Evolutionary conservation across 805 yeast genomes (phyloP), one percentile per base, ranked within the genome.

Genomic region (Candida methanosorbosa): DNA sequence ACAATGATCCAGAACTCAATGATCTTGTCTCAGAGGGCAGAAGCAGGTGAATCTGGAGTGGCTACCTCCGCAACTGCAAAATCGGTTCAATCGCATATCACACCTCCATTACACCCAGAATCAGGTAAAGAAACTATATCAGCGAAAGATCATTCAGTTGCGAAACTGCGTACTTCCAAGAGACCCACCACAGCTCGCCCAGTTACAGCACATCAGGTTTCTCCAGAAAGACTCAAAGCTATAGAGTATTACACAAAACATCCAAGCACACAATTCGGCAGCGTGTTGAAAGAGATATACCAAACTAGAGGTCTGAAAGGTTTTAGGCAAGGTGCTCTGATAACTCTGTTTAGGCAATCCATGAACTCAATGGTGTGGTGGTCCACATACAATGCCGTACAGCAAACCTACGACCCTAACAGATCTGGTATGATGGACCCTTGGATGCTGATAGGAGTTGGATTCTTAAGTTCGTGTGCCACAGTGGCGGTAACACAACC

Each of bases 401-500:
- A 81, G 47, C 96, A 87, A 52, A 46, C 77, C 30, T 52, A 80
- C 15, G 74, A 73, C 29, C 84, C 84, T 1, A 77, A 53, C 4
- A 47, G 63, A 29, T 56, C 53, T 27, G 27, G 25, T 7, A 68
- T 70, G 25, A 65, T 69, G 14, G 66, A 67, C 4, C 57, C 54
- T 21, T 40, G 62, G 25, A 59, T 52, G 34, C 41, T 54, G 16
- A 27, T 54, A 33, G 61, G 57, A 12, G 46, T 69, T 46, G 86
- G 92, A 5, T 59, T 78, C 9, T 64, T 74, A 2, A 75, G 94
- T 2, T 77, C 92, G 0, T 57, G 71, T 4, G 81, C 86, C 0
- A 94, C 84, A 20, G 82, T 85, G 17, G 75, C 72, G 0, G 62
- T 72, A 0, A 88, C 95, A 1, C 97, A 86, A 59, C 97, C 97